Conservation (phyloP, 2,329 filamentous ascomycete genomes). For the Colletotrichum lini region DNA sequence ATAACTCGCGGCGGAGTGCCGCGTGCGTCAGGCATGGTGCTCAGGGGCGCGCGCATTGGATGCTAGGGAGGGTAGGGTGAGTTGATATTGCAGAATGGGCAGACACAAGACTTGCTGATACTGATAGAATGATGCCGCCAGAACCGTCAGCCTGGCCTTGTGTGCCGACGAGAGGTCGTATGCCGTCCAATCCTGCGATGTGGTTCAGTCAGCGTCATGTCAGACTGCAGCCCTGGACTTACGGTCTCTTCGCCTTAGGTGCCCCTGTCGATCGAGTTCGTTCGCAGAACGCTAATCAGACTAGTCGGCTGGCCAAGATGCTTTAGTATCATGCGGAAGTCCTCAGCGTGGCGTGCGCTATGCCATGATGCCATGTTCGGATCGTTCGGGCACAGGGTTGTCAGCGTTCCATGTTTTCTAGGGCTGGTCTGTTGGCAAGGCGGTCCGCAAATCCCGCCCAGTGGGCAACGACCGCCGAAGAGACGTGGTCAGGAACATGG, state of each 20-base stretch:
- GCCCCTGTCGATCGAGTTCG: not conserved
- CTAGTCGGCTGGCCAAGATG: not conserved
- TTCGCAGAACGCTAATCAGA: not conserved
- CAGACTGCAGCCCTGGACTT: not conserved
- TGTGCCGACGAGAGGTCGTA: not conserved
- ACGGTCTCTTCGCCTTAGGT: not conserved
- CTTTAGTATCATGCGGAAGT: not conserved
- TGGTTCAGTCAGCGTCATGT: not conserved
- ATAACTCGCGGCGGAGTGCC: too few relatives aligned
- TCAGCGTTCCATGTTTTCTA: not conserved
- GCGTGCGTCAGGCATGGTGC: not conserved
- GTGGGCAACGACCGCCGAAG: not conserved
- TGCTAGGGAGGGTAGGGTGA: constrained; percentile 8
- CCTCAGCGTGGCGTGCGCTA: not conserved
- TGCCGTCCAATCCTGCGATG: not conserved
- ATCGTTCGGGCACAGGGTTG: not conserved
- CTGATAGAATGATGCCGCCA: not conserved
- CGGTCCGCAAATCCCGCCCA: not conserved
- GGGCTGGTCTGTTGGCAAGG: not conserved
- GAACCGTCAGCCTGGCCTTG: not conserved
- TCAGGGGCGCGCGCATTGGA: not conserved
- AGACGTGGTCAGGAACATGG: not conserved
- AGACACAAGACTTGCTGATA: not conserved
- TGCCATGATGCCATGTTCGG: too few relatives aligned
- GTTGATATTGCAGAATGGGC: not conserved